Conservation (phyloP, 495 filamentous ascomycete genomes). For the Talaromyces wortmannii region DNA sequence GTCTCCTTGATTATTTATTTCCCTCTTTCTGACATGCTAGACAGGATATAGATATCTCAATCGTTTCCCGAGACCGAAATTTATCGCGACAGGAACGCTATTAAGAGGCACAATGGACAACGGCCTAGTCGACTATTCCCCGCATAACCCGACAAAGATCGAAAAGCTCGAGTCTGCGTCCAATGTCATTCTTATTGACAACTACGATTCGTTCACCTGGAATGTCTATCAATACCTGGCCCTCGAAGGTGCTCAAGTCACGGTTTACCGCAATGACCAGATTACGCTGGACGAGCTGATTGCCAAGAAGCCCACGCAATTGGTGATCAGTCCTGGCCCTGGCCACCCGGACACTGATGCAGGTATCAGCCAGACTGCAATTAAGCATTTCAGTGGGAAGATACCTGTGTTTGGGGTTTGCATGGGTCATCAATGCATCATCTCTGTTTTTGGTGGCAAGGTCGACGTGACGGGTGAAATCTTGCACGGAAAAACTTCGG, state of each 20-base stretch:
- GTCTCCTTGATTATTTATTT: no score
- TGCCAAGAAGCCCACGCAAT: conserved; percentile 75
- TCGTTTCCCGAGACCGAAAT: conserved; percentile 7
- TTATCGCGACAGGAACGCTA: no score
- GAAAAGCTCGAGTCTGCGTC: conserved; percentile 65
- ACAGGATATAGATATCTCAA: neutral
- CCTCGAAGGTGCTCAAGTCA: conserved; percentile 84
- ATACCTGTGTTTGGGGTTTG: conserved; percentile 96
- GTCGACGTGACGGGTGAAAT: conserved; percentile 95
- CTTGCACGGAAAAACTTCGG: conserved; percentile 92
- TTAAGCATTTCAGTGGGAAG: conserved; percentile 88
- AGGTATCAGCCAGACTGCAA: conserved; percentile 85
- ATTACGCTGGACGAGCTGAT: conserved; percentile 79
- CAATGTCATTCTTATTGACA: conserved; percentile 94
- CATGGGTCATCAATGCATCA: conserved; percentile 98
- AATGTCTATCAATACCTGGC: conserved; percentile 98
- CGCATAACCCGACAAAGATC: conserved; percentile 67
- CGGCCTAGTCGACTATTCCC: conserved; percentile 76
- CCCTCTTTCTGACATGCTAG: no score
- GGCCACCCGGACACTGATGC: conserved; percentile 88
- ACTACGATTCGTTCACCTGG: conserved; percentile 99
- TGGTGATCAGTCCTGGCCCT: conserved; percentile 91
- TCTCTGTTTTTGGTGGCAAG: conserved; percentile 80
- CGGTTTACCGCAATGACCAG: conserved; percentile 87
- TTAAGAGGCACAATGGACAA: conserved; percentile 31